A percentile compares a stretch with the other conserved stretches of the same genome.
phyloP scores from a whole-genome alignment of 352 stramenopile genomes.

The Pythium biforme region DNA sequence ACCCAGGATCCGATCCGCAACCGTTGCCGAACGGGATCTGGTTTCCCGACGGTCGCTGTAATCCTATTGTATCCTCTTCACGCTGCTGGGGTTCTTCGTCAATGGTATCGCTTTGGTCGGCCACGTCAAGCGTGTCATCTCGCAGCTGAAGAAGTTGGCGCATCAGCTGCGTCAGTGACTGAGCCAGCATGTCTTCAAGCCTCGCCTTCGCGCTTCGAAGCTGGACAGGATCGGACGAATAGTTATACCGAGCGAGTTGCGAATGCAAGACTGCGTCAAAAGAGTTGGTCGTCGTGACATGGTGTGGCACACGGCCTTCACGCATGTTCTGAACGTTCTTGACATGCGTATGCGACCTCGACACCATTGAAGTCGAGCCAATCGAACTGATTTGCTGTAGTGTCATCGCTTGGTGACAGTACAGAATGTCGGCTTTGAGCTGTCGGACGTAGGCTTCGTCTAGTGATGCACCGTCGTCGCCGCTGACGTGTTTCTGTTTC shows the following conservation, averaged over 20 bases:
- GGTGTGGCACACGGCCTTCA: slow-evolving; percentile 27
- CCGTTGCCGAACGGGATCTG: slow-evolving; percentile 36
- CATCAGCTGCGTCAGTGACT: slow-evolving; percentile 17
- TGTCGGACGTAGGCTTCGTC: slow-evolving; percentile 56
- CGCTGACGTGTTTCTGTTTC: neutral
- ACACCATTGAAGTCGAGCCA: neutral
- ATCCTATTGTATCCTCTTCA: neutral
- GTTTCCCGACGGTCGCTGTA: slow-evolving; percentile 3
- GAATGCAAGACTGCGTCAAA: slow-evolving; percentile 18
- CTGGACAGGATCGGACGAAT: slow-evolving; percentile 42
- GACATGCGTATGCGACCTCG: slow-evolving; percentile 41
- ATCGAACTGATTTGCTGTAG: slow-evolving; percentile 3
- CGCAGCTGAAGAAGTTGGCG: slow-evolving; percentile 15
- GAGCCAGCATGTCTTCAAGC: slow-evolving; percentile 16
- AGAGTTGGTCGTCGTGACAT: no score
- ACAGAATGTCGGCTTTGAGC: slow-evolving; percentile 56
- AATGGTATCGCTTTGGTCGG: slow-evolving; percentile 3
- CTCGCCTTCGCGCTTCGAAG: slow-evolving; percentile 26
- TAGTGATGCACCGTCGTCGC: neutral
- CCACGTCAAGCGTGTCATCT: slow-evolving; percentile 2
- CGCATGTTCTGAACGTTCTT: slow-evolving; percentile 67
- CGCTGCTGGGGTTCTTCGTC: neutral
- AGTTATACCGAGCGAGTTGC: slow-evolving; percentile 47
- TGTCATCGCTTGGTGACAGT: slow-evolving; percentile 32
- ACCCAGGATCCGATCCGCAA: slow-evolving; percentile 35